Percentiles rank a stretch among this genome's conserved stretches.
These are phyloP conservation scores for Crataegus laevigata DNA, from an alignment of 306 rosid genomes.

Conservation along the genomic window DNA sequence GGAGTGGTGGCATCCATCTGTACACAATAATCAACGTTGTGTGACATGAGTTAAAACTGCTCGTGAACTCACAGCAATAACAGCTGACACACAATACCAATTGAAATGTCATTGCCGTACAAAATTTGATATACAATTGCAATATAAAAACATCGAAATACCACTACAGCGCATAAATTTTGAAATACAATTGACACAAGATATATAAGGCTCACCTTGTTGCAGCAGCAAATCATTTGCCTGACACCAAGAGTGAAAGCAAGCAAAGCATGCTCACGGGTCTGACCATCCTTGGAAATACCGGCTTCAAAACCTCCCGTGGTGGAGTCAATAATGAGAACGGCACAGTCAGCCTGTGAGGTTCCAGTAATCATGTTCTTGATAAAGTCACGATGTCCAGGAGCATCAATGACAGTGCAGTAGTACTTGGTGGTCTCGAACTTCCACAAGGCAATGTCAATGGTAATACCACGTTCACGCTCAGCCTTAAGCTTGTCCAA, in stretches of 20 bases:
- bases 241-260: conserved; percentile 34
- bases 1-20: conserved; percentile 39
- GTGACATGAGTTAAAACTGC: neutral
- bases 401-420: conserved; percentile 41
- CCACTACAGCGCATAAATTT: neutral
- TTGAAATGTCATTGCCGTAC: neutral
- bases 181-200: neutral
- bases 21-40: neutral
- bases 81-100: neutral
- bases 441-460: conserved; percentile 35
- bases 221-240: conserved; percentile 36
- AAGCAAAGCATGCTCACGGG: conserved; percentile 35
- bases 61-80: neutral
- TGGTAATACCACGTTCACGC: conserved; percentile 38
- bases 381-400: conserved; percentile 37
- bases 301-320: conserved; percentile 40
- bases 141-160: neutral
- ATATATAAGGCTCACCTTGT: conserved; percentile 12
- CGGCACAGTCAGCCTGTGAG: conserved; percentile 37
- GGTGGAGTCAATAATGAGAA: conserved; percentile 33
- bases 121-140: neutral
- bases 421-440: conserved; percentile 35
- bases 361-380: conserved; percentile 45
- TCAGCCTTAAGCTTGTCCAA: conserved; percentile 40
- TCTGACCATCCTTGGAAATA: conserved; percentile 35